phyloP scores from a whole-genome alignment of 129 eudicot genomes.

The Flaveria sonorensis region DNA sequence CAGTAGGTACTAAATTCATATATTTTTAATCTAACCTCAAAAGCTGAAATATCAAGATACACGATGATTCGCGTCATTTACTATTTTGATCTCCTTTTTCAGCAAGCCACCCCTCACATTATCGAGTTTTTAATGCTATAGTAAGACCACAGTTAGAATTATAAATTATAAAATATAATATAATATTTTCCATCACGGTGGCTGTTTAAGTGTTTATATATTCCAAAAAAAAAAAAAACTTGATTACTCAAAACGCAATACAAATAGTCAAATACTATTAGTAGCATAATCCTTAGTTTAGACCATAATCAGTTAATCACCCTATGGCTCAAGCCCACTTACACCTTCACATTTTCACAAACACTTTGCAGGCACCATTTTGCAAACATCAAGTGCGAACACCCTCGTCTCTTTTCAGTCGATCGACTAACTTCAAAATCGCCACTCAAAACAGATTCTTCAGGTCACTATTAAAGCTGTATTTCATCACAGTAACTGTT shows the following conservation, averaged over 20 bases:
- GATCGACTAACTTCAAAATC: conserved; percentile 17
- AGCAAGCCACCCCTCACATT: too few species aligned
- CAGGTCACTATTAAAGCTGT: conserved; percentile 19
- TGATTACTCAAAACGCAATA: background rate
- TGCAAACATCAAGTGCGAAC: conserved; percentile 11
- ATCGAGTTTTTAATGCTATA: too few species aligned
- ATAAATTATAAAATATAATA: too few species aligned
- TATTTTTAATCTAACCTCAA: too few species aligned
- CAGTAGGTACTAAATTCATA: too few species aligned
- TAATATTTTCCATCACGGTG: too few species aligned
- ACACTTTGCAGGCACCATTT: conserved; percentile 23
- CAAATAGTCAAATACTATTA: background rate
- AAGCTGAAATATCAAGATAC: too few species aligned
- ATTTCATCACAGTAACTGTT: background rate
- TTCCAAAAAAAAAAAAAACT: background rate
- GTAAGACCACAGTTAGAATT: too few species aligned
- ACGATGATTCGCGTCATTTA: too few species aligned
- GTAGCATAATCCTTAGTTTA: conserved; percentile 6
- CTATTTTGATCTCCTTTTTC: too few species aligned
- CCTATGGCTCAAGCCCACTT: background rate
- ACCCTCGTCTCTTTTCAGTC: background rate
- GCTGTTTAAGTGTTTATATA: too few species aligned
- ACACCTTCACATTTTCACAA: conserved; percentile 22
- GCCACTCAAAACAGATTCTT: conserved; percentile 8
- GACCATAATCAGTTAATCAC: background rate